Percentiles rank a stretch among this genome's conserved stretches.
Conservation (phyloP, 169 alveolate species). For the Plasmodium billcollinsi region DNA sequence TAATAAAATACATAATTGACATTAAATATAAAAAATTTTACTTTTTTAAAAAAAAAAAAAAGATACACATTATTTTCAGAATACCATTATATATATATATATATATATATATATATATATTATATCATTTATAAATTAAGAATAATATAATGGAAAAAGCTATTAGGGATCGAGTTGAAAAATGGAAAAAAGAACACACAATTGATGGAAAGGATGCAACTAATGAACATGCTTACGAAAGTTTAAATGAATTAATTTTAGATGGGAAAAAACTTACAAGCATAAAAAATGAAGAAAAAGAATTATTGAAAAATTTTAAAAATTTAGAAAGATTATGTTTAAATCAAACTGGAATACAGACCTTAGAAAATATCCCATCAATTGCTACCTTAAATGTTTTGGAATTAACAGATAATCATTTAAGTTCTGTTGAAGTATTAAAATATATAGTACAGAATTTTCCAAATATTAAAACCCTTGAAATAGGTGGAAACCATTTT, state of each 20-base stretch:
- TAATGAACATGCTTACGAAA: conserved; percentile 81
- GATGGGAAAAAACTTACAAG: conserved; percentile 89
- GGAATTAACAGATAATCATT: conserved; percentile 91
- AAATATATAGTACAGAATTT: conserved; percentile 82
- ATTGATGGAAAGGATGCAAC: conserved; percentile 79
- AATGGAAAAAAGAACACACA: conserved; percentile 79
- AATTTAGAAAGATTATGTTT: conserved; percentile 87
- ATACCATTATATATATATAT: neutral
- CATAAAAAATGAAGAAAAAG: conserved; percentile 84
- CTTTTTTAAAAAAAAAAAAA: too few species aligned
- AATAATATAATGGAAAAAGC: conserved; percentile 82
- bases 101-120: conserved; percentile 5
- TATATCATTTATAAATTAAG: neutral
- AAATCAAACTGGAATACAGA: conserved; percentile 91
- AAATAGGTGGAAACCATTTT: conserved; percentile 92
- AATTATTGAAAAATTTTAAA: conserved; percentile 84
- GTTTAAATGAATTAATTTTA: conserved; percentile 86
- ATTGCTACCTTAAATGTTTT: conserved; percentile 88
- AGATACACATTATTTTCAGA: neutral
- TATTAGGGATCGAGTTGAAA: conserved; percentile 78
- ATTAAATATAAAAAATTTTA: too few species aligned
- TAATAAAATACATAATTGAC: too few species aligned
- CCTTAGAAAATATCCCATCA: conserved; percentile 87
- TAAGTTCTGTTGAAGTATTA: conserved; percentile 86
- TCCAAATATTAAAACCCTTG: conserved; percentile 89